Percentiles rank a stretch among this genome's conserved stretches.
phyloP scores from a whole-genome alignment of 495 filamentous ascomycete species.

The Sabuloglossum arenarium region DNA sequence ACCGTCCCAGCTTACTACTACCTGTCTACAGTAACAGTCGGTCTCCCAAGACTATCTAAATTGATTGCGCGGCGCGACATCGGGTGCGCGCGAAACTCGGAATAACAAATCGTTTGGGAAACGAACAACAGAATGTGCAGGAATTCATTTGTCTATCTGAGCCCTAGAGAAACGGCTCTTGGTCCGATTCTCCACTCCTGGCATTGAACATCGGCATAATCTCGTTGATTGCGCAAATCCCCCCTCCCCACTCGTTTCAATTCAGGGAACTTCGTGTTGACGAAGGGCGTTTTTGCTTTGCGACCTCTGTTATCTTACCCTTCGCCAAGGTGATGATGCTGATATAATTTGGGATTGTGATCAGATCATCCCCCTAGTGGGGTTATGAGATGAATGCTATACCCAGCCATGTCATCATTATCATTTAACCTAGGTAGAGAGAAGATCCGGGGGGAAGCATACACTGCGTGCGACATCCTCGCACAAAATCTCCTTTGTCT shows the following conservation, averaged over 20 bases:
- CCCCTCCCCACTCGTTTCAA: background rate
- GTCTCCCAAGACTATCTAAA: constrained; percentile 7
- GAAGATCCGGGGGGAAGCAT: background rate
- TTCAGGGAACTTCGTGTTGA: background rate
- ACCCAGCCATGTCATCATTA: background rate
- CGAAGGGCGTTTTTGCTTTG: constrained; percentile 1
- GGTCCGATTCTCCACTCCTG: background rate
- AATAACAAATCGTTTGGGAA: background rate
- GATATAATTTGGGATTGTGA: background rate
- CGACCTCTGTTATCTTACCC: background rate
- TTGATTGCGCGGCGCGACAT: background rate
- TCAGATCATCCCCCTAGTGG: background rate
- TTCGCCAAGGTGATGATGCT: background rate
- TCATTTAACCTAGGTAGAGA: background rate
- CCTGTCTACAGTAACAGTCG: constrained; percentile 5
- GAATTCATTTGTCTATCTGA: background rate
- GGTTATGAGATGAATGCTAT: background rate
- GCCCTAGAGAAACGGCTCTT: constrained; percentile 1
- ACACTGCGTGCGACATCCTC: background rate
- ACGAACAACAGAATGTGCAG: constrained; percentile 2
- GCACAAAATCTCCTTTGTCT: background rate
- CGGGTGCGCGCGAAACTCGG: background rate
- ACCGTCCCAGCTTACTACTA: constrained; percentile 1
- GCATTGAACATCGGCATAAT: background rate
- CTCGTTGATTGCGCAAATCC: background rate